These are phyloP conservation scores for Trifolium subterraneum DNA, from an alignment of 306 rosid species.

Conservation along the genomic window DNA sequence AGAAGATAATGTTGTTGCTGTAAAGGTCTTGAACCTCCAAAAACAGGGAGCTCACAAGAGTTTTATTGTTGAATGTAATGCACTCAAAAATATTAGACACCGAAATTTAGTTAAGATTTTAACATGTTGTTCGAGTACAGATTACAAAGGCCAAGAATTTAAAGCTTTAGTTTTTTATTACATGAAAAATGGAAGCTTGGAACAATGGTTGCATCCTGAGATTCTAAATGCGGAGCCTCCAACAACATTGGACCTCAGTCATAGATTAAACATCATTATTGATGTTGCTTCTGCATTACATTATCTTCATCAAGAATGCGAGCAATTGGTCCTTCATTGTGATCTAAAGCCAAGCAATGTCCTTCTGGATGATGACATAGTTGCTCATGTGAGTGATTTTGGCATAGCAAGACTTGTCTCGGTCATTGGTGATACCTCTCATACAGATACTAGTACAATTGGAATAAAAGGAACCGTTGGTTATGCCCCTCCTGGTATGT, in stretches of 20 bases:
- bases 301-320: slow-evolving; percentile 32
- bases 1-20: slow-evolving; percentile 25
- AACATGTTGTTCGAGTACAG: slow-evolving; percentile 30
- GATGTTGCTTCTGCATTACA: slow-evolving; percentile 35
- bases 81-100: slow-evolving; percentile 23
- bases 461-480: slow-evolving; percentile 45
- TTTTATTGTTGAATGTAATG: slow-evolving; percentile 35
- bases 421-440: not conserved
- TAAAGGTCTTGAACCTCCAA: slow-evolving; percentile 37
- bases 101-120: slow-evolving; percentile 26
- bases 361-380: slow-evolving; percentile 32
- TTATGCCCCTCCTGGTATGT: slow-evolving; percentile 41
- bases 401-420: slow-evolving; percentile 35
- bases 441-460: slow-evolving; percentile 8
- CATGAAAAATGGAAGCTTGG: slow-evolving; percentile 35
- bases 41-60: slow-evolving; percentile 33
- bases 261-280: slow-evolving; percentile 13
- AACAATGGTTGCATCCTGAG: slow-evolving; percentile 26
- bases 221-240: not conserved
- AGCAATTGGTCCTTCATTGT: slow-evolving; percentile 22
- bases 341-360: slow-evolving; percentile 43
- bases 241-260: not conserved
- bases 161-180: slow-evolving; percentile 39
- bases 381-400: slow-evolving; percentile 36
- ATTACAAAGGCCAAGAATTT: slow-evolving; percentile 37